Evolutionary conservation across 2,329 filamentous ascomycete genomes (phyloP).

Genomic region (Microsporum audouinii): DNA sequence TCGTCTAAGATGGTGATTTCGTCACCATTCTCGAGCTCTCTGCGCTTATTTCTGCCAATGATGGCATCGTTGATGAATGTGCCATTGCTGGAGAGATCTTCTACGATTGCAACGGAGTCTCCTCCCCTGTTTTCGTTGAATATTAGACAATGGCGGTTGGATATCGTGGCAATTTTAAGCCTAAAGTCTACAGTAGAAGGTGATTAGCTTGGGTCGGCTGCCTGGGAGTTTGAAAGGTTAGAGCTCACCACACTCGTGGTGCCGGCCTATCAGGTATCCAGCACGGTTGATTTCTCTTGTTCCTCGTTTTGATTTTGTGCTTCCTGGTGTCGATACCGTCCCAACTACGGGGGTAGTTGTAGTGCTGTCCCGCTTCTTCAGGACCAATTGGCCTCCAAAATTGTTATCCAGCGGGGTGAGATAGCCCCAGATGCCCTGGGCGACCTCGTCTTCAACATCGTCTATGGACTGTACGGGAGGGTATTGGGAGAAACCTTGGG

Average conservation of each 20-base stretch:
- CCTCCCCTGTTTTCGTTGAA: constrained; percentile 48
- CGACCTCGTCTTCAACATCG: constrained; percentile 72
- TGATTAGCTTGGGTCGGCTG: neutral
- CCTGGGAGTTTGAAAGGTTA: neutral
- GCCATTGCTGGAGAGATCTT: constrained; percentile 91
- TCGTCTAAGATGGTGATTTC: constrained; percentile 79
- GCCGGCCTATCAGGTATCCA: constrained; percentile 83
- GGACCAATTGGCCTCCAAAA: constrained; percentile 57
- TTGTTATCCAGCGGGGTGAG: constrained; percentile 67
- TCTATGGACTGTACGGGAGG: constrained; percentile 61
- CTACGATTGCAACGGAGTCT: constrained; percentile 58
- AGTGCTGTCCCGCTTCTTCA: constrained; percentile 64
- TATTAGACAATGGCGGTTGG: constrained; percentile 57
- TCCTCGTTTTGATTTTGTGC: constrained; percentile 20
- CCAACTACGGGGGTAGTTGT: constrained; percentile 40
- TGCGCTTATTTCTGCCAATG: constrained; percentile 80
- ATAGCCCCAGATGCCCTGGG: constrained; percentile 92
- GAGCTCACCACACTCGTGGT: constrained; percentile 81
- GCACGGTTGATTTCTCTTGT: constrained; percentile 50
- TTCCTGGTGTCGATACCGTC: neutral
- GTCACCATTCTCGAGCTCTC: constrained; percentile 79
- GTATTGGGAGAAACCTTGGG: constrained; percentile 70
- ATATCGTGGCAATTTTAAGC: constrained; percentile 67
- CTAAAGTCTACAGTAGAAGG: constrained; percentile 49
- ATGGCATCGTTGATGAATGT: constrained; percentile 91